Base-by-base conservation (phyloP, 805 yeast species). In the Wickerhamiella parazyma region DNA sequence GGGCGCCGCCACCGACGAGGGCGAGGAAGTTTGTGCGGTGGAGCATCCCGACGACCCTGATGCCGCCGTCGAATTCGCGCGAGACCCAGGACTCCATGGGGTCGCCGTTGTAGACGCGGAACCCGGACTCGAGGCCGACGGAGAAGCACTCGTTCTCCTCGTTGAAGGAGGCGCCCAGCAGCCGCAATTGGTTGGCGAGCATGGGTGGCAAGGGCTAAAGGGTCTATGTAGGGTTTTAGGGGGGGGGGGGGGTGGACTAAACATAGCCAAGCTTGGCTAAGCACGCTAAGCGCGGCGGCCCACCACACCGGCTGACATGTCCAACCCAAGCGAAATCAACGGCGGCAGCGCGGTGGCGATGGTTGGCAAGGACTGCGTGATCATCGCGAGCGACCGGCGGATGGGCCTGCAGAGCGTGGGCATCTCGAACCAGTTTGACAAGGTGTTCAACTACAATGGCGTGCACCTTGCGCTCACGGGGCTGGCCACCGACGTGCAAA, bases 281-380 rank as follows among this genome's bases (percentile, higher is more conserved):
- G n/a, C n/a, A n/a, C n/a, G n/a, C n/a, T n/a, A n/a, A n/a, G n/a
- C n/a, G n/a, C n/a, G n/a, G 8, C 24, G 5, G 24, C 6, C 16
- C 38, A 6, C 16, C 22, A 22, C 12, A 9, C 16, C 20, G 16
- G 28, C 28, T 28, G 25, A 20, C 43, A 61, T 61, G 66, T 61
- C 65, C 41, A 58, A 61, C 45, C 66, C 66, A 28, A 56, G 55
- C 42, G 63, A 59, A 43, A 58, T 62, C 52, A 62, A 62, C 45
- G 66, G 96, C 66, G 98, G 99, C 65, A 73, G 94, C 50, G 95
- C 94, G 42, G 94, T 93, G 26, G 98, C 98, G 51, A 91, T 91
- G 99, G 80, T 80, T 20, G 99, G 99, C 56, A 87, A 93, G 60
- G 96, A 86, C 54, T 91, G 99, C 70, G 87, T 91, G 45, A 98